Conservation (phyloP, 768 basidiomycete species). For the Mycena rosella region DNA sequence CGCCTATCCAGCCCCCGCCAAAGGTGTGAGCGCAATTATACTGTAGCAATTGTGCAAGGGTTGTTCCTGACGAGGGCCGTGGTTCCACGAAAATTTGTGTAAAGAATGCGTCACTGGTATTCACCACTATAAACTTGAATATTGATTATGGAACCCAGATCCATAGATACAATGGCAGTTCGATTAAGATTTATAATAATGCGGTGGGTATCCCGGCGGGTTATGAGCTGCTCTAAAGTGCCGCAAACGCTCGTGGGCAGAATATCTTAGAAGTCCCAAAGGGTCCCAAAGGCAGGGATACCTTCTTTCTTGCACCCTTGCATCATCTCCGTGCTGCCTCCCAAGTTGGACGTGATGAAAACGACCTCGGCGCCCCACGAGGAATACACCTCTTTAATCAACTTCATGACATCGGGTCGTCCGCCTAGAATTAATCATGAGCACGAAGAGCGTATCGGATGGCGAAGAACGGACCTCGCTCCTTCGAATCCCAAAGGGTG, state of each 20-base stretch:
- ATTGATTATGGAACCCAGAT: background rate
- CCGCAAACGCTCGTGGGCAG: background rate
- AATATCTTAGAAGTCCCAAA: constrained; percentile 71
- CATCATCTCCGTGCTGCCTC: constrained; percentile 87
- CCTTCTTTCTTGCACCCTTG: constrained; percentile 80
- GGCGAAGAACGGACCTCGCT: constrained; percentile 58
- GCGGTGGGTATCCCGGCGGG: too few relatives aligned
- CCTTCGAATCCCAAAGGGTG: constrained; percentile 84
- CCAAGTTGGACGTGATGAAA: constrained; percentile 85
- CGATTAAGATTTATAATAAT: background rate
- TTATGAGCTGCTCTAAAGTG: background rate
- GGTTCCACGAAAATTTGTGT: too few relatives aligned
- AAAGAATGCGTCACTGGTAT: too few relatives aligned
- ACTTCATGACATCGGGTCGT: constrained; percentile 83
- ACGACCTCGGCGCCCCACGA: constrained; percentile 88
- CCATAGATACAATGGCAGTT: background rate
- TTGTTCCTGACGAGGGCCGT: too few relatives aligned
- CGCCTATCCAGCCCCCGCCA: constrained; percentile 38
- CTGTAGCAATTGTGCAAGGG: too few relatives aligned
- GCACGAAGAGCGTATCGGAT: background rate
- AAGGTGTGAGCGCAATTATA: too few relatives aligned
- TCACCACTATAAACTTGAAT: too few relatives aligned
- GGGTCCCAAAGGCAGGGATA: constrained; percentile 73
- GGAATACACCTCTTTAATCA: constrained; percentile 78
- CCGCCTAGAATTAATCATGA: constrained; percentile 55